Evolutionary conservation across 805 yeast species (phyloP), one percentile per base, ranked within the genome.

Genomic region (Nakazawaea wyomingensis): DNA sequence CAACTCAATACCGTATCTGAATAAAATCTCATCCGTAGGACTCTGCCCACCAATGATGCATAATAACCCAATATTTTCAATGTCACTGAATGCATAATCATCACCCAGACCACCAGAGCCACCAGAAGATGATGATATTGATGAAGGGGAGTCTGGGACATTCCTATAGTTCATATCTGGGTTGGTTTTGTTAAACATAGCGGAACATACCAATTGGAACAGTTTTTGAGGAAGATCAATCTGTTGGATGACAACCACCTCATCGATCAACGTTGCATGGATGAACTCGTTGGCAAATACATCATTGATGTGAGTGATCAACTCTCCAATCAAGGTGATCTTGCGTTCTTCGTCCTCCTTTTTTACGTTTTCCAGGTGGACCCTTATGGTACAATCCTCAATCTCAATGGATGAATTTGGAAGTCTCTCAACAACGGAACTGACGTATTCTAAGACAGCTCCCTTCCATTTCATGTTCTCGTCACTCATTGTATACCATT

Each of bases 241-340:
- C 50, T 82, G 82, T 55, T 86, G 90, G 13, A 89, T 80, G 37
- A 83, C 78, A 6, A 89, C 81, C 34, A 80, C 75, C 49, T 79
- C 76, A 47, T 79, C 74, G 44, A 84, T 79, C 34, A 85, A 66
- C 26, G 83, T 78, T 2, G 96, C 96, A 61, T 88, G 96, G 14
- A 90, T 71, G 30, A 77, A 77, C 39, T 71, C 73, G 14, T 72
- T 76, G 13, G 74, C 72, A 56, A 78, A 85, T 26, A 82, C 66
- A 37, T 83, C 93, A 61, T 91, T 89, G 44, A 90, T 78, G 59
- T 88, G 89, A 19, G 90, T 81, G 37, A 90, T 80, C 44, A 84
- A 74, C 53, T 89, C 96, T 38, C 97, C 96, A 64, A 87, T 75
- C 16, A 82, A 72, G 37, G 81, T 71, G 24, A 73, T 61, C 41